phyloP scores from a whole-genome alignment of 352 stramenopile species.

The Globisporangium middletonii region DNA sequence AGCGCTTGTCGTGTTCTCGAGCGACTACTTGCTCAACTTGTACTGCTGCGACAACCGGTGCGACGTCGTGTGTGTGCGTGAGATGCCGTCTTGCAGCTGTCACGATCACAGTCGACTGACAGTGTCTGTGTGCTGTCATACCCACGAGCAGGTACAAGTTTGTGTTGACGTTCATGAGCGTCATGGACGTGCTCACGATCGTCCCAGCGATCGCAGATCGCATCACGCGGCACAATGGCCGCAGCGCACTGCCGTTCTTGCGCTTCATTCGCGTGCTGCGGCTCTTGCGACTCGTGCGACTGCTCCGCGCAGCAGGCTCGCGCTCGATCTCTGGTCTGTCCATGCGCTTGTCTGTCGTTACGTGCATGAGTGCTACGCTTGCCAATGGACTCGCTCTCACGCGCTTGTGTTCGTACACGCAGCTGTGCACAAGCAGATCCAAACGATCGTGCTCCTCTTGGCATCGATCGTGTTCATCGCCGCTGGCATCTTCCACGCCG shows the following conservation, averaged over 20 bases:
- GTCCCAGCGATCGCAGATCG: slow-evolving; percentile 41
- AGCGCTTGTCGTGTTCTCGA: slow-evolving; percentile 37
- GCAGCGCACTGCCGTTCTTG: slow-evolving; percentile 37
- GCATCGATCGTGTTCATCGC: slow-evolving; percentile 63
- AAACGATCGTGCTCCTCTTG: slow-evolving; percentile 56
- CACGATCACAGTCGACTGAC: no score
- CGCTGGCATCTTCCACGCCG: slow-evolving; percentile 48
- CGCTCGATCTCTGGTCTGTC: slow-evolving; percentile 31
- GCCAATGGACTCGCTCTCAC: no score
- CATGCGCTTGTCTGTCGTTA: neutral
- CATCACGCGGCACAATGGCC: slow-evolving; percentile 10
- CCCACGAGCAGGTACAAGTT: slow-evolving; percentile 9
- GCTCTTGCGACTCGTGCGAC: slow-evolving; percentile 42
- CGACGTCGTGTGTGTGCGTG: neutral
- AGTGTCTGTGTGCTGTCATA: no score
- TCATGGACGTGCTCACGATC: slow-evolving; percentile 62
- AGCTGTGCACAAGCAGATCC: slow-evolving; percentile 62
- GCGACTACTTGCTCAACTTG: slow-evolving; percentile 55
- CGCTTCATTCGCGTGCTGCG: slow-evolving; percentile 59
- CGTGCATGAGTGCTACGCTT: no score
- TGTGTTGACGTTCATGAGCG: slow-evolving; percentile 40
- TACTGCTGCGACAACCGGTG: slow-evolving; percentile 59
- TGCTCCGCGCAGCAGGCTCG: slow-evolving; percentile 38
- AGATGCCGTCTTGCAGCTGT: no score
- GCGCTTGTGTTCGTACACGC: neutral